Evolutionary conservation across 176 grass and related monocot species (phyloP).

Genomic region (Carex scoparia): DNA sequence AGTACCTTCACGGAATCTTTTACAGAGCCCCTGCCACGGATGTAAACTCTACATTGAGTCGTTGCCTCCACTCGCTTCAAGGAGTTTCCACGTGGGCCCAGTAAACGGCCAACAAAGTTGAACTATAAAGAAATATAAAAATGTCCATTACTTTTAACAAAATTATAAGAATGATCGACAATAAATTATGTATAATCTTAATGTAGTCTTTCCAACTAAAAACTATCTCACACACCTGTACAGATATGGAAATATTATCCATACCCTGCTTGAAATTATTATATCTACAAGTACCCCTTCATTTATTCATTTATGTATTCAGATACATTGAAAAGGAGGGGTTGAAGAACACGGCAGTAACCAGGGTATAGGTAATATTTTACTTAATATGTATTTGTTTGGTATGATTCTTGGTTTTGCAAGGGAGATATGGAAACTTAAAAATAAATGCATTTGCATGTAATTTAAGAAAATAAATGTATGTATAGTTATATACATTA

Average conservation of each 20-base stretch:
- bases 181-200: neutral
- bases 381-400: neutral
- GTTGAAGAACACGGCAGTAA: neutral
- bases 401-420: conserved; percentile 21
- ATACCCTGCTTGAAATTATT: neutral
- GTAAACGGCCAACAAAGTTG: conserved; percentile 94
- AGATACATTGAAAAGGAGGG: neutral
- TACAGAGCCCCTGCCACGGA: conserved; percentile 84
- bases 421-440: conserved; percentile 4
- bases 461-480: neutral
- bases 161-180: neutral
- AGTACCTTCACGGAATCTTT: conserved; percentile 95
- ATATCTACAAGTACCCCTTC: neutral
- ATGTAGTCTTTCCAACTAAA: neutral
- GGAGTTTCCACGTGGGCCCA: conserved; percentile 95
- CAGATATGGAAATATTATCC: neutral
- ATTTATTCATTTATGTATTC: neutral
- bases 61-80: conserved; percentile 97
- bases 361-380: neutral
- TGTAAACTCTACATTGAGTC: conserved; percentile 97
- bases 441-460: conserved; percentile 22
- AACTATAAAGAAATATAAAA: conserved; percentile 46
- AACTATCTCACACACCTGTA: neutral
- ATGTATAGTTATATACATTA: conserved; percentile 40
- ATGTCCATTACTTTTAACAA: neutral